Conservation (phyloP, 257 asterid species). For the Solanum sejunctum region DNA sequence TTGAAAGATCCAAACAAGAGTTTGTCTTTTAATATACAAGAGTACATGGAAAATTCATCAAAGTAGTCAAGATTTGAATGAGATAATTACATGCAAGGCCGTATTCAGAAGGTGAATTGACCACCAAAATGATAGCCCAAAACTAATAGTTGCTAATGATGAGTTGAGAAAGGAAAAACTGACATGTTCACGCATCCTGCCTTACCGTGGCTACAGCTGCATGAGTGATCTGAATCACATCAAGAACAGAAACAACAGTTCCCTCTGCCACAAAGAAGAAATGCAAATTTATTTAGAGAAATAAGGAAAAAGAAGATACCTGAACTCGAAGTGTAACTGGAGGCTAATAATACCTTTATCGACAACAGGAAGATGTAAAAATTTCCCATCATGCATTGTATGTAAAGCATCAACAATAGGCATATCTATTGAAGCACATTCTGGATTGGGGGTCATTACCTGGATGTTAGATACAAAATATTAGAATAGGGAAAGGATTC, state of each 20-base stretch:
- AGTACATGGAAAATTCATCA: not conserved
- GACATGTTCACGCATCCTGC: not conserved
- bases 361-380: conserved; percentile 86
- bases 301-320: not conserved
- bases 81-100: not conserved
- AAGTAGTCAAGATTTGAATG: not conserved
- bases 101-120: not conserved
- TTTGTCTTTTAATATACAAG: not conserved
- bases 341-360: conserved; percentile 48
- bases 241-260: conserved; percentile 62
- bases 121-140: not conserved
- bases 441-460: conserved; percentile 97
- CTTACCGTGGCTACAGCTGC: conserved; percentile 92
- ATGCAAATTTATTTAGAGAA: not conserved
- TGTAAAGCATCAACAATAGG: conserved; percentile 95
- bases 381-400: conserved; percentile 87
- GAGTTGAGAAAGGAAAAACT: not conserved
- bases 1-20: not conserved
- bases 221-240: conserved; percentile 87
- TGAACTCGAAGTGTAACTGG: not conserved
- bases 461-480: conserved; percentile 4
- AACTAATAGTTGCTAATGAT: not conserved
- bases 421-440: conserved; percentile 76
- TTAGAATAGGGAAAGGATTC: no score
- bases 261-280: conserved; percentile 47